Evolutionary conservation across 768 basidiomycete genomes (phyloP), one percentile per base, ranked within the genome.

Genomic region (Serendipita vermifera): DNA sequence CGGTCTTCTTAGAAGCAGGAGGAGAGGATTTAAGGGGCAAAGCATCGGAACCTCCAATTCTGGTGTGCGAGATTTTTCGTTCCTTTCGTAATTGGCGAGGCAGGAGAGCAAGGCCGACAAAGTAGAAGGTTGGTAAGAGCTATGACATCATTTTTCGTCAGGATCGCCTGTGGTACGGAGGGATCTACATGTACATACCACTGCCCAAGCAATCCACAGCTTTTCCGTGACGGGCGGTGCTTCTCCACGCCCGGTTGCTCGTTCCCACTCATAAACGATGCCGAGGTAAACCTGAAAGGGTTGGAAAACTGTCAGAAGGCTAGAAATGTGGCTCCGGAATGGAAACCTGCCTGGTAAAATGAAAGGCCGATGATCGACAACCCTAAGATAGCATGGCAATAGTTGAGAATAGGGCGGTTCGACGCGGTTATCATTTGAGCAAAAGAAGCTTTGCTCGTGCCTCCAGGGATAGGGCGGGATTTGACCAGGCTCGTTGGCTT

Each of bases 341-440:
- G n/a, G n/a, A n/a, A n/a, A n/a, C n/a, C n/a, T 14, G 76, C 76
- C 64, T 80, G 76, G 59, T 72, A 78, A 40, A 76, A 67, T 24
- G 77, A 70, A 7, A 79, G 66, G 5, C 63, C 75, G 54, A 82
- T 72, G 48, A 77, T 73, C 7, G 70, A 43, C 29, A 82, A 62
- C 0, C 81, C 82, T 1, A 81, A 55, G 13, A 77, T 57, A 11
- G 77, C 80, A 61, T 83, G 81, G 26, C 74, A 29, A 63, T 79
- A 82, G 62, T 83, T 81, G 59, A 75, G 80, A 40, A 71, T 64
- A 5, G 75, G 80, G 27, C 75, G 75, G 27, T 67, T 35, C 33
- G 38, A 41, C 17, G 22, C 56, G 27, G 56, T 26, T 17, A 38
- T 33, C 5, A 15, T 53, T 15, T 11, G 31, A 4, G 40, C 38